Evolutionary conservation across 2,329 filamentous ascomycete species (phyloP), one percentile per base, ranked within the genome.

Genomic region (Hypoxylon sp.): DNA sequence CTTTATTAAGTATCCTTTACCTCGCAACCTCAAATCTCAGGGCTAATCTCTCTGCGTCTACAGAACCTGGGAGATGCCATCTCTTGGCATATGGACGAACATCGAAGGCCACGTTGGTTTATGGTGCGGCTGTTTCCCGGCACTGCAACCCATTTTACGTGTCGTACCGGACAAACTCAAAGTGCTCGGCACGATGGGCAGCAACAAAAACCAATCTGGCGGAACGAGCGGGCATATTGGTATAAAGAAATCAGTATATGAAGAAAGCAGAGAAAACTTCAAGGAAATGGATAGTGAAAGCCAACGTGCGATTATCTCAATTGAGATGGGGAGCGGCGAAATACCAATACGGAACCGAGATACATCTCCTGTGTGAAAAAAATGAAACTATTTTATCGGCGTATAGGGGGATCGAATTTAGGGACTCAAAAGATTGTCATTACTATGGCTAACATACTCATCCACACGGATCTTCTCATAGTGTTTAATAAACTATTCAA

Each of bases 61-160:
- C 24, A 81, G 80, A 29, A 83, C 81, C 2, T 80, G 78, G 67
- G 77, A 78, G 17, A 81, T 83, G 73, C 70, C 76, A 13, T 77
- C 70, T 5, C 74, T 78, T n/a, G 76, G 74, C 31, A 71, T 78
- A 8, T 83, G 80, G 81, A 82, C 80, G 6, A 78, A 81, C 55
- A 72, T 82, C 4, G 81, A 84, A 68, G 75, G 78, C 47, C 81
- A 84, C 64, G 73, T 81, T 47, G 82, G 81, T n/a, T 73, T 84
- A 31, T 84, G 81, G 81, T 80, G 80, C 50, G 75, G 77, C 11
- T 83, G 81, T 66, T 80, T 83, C 42, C 80, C 81, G 3, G 76
- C 81, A 1, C 68, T 83, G 10, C 81, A 83, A 42, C 80, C 81
- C 2, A 62, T 83, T 14, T 63, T 81, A 5, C 78, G 81, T n/a